phyloP scores from a whole-genome alignment of 257 asterid species.

The Nicotiana undulata region DNA sequence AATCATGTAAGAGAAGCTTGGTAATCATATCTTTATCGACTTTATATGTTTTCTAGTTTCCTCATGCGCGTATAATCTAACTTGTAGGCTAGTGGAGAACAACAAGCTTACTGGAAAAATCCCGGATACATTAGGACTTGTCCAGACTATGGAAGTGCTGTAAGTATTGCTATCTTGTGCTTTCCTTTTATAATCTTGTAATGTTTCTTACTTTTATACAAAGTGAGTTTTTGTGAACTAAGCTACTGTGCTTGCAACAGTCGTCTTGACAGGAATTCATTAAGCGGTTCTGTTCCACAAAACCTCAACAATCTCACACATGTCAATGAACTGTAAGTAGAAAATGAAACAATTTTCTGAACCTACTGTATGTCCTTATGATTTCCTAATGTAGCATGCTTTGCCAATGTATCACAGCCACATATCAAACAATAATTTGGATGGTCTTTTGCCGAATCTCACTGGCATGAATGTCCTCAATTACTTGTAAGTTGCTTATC shows the following conservation, averaged over 20 bases:
- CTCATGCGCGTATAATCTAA: not conserved
- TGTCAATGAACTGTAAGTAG: conserved; percentile 61
- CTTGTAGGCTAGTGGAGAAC: conserved; percentile 63
- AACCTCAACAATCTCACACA: conserved; percentile 55
- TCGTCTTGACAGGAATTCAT: conserved; percentile 63
- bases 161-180: conserved; percentile 43
- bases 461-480: conserved; percentile 49
- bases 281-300: conserved; percentile 52
- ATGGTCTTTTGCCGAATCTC: conserved; percentile 73
- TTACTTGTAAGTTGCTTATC: conserved; percentile 49
- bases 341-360: not conserved
- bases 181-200: not conserved
- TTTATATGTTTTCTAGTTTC: not conserved
- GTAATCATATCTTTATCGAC: not conserved
- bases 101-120: conserved; percentile 57
- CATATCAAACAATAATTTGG: conserved; percentile 60
- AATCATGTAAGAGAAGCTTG: not conserved
- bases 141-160: conserved; percentile 56
- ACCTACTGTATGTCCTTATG: not conserved
- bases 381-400: not conserved
- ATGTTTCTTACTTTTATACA: not conserved
- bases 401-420: conserved; percentile 30
- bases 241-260: conserved; percentile 25
- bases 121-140: conserved; percentile 62
- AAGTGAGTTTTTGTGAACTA: not conserved